Percentiles rank a stretch among this genome's conserved stretches.
Evolutionary conservation across 2,329 filamentous ascomycete genomes (phyloP).

Genomic region (Beauveria pseudobassiana): DNA sequence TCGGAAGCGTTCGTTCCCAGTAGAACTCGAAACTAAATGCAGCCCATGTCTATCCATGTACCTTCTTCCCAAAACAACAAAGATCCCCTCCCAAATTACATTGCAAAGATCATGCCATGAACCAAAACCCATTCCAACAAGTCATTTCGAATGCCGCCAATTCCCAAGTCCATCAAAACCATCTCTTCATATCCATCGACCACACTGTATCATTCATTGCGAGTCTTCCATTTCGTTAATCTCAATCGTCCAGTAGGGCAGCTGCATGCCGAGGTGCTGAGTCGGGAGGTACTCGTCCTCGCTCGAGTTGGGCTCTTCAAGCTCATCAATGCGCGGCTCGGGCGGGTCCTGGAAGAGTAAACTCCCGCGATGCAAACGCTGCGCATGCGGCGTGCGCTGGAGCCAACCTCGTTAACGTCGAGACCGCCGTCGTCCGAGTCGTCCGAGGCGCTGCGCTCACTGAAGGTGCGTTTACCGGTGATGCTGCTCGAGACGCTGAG

Average conservation of each 20-base stretch:
- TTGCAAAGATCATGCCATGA: background rate
- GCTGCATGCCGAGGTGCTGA: slow-evolving; percentile 37
- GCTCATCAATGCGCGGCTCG: slow-evolving; percentile 43
- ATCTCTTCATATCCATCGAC: background rate
- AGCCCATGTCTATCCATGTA: background rate
- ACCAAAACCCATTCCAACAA: background rate
- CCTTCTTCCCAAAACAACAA: background rate
- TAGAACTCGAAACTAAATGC: background rate
- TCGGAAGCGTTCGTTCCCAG: background rate
- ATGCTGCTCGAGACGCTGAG: slow-evolving; percentile 47
- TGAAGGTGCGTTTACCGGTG: slow-evolving; percentile 43
- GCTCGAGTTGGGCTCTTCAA: slow-evolving; percentile 44
- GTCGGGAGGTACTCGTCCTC: slow-evolving; percentile 36
- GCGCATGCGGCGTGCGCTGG: slow-evolving; percentile 40
- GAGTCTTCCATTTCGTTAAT: slow-evolving; percentile 40
- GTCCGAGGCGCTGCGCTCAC: slow-evolving; percentile 46
- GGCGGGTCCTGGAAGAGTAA: slow-evolving; percentile 44
- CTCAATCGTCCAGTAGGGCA: slow-evolving; percentile 43
- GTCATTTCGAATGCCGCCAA: background rate
- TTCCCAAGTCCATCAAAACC: background rate
- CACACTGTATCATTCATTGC: background rate
- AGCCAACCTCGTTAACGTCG: slow-evolving; percentile 36
- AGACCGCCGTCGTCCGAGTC: slow-evolving; percentile 30
- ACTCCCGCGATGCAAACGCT: slow-evolving; percentile 38
- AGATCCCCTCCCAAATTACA: background rate